These are phyloP conservation scores for Suillus cothurnatus DNA, from an alignment of 768 basidiomycete species.

Conservation along the genomic window DNA sequence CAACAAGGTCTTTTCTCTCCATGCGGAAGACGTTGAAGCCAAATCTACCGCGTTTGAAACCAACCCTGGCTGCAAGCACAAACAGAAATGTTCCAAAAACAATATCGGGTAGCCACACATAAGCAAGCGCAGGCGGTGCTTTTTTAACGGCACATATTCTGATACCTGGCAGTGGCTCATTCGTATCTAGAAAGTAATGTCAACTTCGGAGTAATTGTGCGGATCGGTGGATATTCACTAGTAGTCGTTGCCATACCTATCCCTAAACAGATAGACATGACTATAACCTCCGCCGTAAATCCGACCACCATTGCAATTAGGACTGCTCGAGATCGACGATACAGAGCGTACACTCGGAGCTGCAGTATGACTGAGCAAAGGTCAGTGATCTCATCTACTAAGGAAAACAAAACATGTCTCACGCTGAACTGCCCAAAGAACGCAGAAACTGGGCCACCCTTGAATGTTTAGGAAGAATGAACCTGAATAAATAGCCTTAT, in stretches of 20 bases:
- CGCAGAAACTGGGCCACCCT: slow-evolving; percentile 3
- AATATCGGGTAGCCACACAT: slow-evolving; percentile 5
- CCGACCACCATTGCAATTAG: slow-evolving; percentile 1
- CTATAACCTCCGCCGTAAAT: background rate
- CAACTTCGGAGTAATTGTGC: background rate
- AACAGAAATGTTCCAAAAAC: slow-evolving; percentile 2
- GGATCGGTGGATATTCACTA: background rate
- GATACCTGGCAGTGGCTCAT: background rate
- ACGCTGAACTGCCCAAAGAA: slow-evolving; percentile 7
- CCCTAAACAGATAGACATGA: background rate
- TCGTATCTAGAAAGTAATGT: background rate
- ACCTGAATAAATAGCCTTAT: background rate
- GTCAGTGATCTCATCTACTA: background rate
- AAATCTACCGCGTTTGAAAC: background rate
- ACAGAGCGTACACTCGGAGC: slow-evolving; percentile 4
- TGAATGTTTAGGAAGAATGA: background rate
- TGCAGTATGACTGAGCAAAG: background rate
- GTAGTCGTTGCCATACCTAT: background rate
- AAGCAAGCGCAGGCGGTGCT: background rate
- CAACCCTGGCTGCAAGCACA: background rate
- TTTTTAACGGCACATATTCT: background rate
- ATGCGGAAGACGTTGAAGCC: slow-evolving; percentile 1
- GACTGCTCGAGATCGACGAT: background rate
- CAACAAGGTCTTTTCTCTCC: background rate
- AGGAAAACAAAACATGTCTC: background rate